These are phyloP conservation scores for Globisporangium canariense DNA, from an alignment of 352 stramenopile genomes.

Conservation along the genomic window DNA sequence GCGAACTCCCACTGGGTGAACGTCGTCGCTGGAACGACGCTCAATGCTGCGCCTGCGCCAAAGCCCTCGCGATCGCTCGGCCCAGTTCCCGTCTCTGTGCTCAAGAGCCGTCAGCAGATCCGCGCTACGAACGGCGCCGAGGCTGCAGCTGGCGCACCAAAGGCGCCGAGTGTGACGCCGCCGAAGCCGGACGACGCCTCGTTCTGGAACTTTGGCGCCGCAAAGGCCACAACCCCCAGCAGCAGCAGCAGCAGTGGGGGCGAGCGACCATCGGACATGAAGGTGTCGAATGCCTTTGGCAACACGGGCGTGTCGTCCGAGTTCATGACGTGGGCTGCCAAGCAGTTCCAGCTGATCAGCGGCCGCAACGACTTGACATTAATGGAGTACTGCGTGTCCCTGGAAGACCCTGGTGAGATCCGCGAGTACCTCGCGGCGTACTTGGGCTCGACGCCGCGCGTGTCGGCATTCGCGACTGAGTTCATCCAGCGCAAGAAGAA, in stretches of 20 bases:
- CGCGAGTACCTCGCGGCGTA: constrained; percentile 95
- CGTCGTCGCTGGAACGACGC: constrained; percentile 65
- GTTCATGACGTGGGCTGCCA: constrained; percentile 76
- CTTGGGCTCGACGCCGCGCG: constrained; percentile 92
- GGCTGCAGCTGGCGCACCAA: constrained; percentile 14
- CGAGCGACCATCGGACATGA: constrained; percentile 5
- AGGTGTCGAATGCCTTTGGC: constrained; percentile 45
- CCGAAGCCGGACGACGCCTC: constrained; percentile 61
- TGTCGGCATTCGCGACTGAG: constrained; percentile 97
- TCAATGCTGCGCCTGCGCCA: constrained; percentile 31
- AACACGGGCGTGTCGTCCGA: constrained; percentile 51
- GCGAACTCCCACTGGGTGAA: constrained; percentile 82
- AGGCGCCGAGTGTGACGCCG: constrained; percentile 27
- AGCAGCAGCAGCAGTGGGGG: constrained; percentile 1
- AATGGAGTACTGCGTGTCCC: constrained; percentile 93
- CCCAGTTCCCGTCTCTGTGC: constrained; percentile 71
- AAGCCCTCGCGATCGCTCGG: constrained; percentile 60
- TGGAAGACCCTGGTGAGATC: constrained; percentile 93
- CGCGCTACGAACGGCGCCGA: constrained; percentile 36
- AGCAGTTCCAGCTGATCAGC: constrained; percentile 79
- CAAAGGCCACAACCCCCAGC: constrained; percentile 16
- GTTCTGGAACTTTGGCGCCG: constrained; percentile 84
- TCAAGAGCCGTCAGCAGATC: constrained; percentile 70
- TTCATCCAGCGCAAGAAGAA: constrained; percentile 94
- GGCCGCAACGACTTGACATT: constrained; percentile 80